phyloP scores from a whole-genome alignment of 2,329 filamentous ascomycete genomes.

The Setomelanomma holmii region DNA sequence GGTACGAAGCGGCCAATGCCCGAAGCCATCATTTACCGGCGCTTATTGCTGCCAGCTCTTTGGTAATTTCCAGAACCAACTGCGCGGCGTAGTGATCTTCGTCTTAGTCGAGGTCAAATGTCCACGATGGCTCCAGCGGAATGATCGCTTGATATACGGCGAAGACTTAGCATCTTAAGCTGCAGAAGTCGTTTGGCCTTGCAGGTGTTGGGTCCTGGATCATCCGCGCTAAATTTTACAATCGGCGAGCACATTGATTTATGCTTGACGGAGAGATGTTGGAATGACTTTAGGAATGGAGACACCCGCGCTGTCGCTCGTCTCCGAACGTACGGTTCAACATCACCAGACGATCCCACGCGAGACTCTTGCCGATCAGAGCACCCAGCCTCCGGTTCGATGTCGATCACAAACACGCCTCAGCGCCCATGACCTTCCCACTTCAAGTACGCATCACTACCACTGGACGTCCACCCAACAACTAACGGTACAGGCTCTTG shows the following conservation, averaged over 20 bases:
- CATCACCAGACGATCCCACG: too few species aligned
- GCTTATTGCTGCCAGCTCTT: conserved; percentile 32
- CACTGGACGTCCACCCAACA: not conserved
- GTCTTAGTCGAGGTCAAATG: conserved; percentile 1
- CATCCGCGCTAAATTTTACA: not conserved
- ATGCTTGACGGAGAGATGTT: not conserved
- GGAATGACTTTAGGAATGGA: too few species aligned
- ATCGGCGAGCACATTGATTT: not conserved
- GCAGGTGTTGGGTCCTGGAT: not conserved
- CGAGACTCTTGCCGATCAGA: too few species aligned
- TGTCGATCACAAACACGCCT: too few species aligned
- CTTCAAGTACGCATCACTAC: not conserved
- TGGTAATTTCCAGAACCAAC: conserved; percentile 26
- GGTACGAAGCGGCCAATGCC: conserved; percentile 4
- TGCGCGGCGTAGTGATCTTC: conserved; percentile 14
- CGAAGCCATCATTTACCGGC: conserved; percentile 24
- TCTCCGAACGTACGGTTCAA: too few species aligned
- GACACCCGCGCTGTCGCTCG: not conserved
- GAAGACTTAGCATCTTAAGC: not conserved
- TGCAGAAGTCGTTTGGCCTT: not conserved
- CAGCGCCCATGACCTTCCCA: too few species aligned
- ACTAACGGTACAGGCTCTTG: not conserved
- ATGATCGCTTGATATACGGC: not conserved
- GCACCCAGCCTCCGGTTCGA: too few species aligned
- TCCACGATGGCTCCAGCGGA: not conserved